Evolutionary conservation across 768 basidiomycete species (phyloP).

Genomic region (Pisolithus marmoratus): DNA sequence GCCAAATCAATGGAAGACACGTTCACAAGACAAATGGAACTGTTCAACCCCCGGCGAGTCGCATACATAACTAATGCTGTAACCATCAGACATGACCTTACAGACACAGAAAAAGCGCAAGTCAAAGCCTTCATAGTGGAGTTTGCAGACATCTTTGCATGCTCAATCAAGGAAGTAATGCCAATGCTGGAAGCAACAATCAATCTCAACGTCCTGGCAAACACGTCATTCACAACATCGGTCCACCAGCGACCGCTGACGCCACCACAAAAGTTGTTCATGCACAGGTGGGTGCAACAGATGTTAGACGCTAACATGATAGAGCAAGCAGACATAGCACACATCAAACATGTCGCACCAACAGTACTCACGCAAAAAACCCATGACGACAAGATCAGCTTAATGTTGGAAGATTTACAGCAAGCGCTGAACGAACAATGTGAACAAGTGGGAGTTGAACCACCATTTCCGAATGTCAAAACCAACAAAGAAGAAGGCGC

Average conservation of each 20-base stretch:
- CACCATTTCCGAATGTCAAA: not conserved
- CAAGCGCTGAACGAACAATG: slow-evolving; percentile 22
- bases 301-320: too few species aligned
- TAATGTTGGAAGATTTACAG: slow-evolving; percentile 31
- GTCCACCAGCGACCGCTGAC: not conserved
- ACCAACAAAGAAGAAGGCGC: not conserved
- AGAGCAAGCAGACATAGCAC: not conserved
- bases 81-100: slow-evolving; percentile 28
- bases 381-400: slow-evolving; percentile 20
- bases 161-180: slow-evolving; percentile 34
- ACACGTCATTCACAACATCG: not conserved
- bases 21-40: not conserved
- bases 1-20: not conserved
- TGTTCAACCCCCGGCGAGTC: slow-evolving; percentile 8
- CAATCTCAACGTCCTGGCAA: slow-evolving; percentile 1
- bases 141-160: slow-evolving; percentile 36
- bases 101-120: slow-evolving; percentile 10
- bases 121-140: slow-evolving; percentile 20
- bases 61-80: slow-evolving; percentile 13
- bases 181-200: slow-evolving; percentile 9
- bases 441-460: not conserved
- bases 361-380: slow-evolving; percentile 35
- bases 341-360: not conserved
- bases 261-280: not conserved
- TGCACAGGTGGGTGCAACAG: not conserved